Percentiles rank a stretch among this genome's conserved stretches.
Conservation (phyloP, 1,139 yeast genomes). For the Kodamaea suecica region DNA sequence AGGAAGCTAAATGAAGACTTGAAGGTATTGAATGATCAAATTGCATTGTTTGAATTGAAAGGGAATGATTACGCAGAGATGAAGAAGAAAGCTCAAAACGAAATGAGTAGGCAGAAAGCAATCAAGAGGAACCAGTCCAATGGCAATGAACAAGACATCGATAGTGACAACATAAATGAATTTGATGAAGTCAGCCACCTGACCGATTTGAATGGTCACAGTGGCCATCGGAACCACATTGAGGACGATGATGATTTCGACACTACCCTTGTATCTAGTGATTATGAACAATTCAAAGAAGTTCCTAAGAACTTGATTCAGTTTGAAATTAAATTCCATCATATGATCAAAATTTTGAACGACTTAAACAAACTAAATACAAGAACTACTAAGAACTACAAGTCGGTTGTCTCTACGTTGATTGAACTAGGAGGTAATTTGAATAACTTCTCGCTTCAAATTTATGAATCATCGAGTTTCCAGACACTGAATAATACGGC, state of each 20-base stretch:
- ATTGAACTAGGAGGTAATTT: slow-evolving; percentile 48
- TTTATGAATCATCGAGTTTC: slow-evolving; percentile 28
- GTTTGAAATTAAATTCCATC: slow-evolving; percentile 36
- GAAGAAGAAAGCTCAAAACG: slow-evolving; percentile 5
- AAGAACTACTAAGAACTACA: slow-evolving; percentile 30
- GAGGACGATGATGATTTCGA: slow-evolving; percentile 8
- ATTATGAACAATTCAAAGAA: slow-evolving; percentile 6
- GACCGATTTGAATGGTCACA: slow-evolving; percentile 2
- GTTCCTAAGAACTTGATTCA: slow-evolving; percentile 35
- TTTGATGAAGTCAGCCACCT: slow-evolving; percentile 4
- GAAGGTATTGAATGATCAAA: slow-evolving; percentile 33
- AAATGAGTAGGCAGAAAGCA: slow-evolving; percentile 5
- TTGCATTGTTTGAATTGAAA: slow-evolving; percentile 32
- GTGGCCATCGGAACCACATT: slow-evolving; percentile 6
- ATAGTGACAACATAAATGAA: background rate
- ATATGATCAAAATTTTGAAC: slow-evolving; percentile 30
- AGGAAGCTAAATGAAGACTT: slow-evolving; percentile 38
- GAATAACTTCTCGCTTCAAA: slow-evolving; percentile 46
- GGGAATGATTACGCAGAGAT: slow-evolving; percentile 15
- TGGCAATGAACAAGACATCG: background rate
- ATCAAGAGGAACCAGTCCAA: slow-evolving; percentile 3
- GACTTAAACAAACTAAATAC: slow-evolving; percentile 37
- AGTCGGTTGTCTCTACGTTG: slow-evolving; percentile 27
- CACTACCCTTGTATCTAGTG: slow-evolving; percentile 1
- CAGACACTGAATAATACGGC: slow-evolving; percentile 11